These are phyloP conservation scores for Viridothelium virens DNA, from an alignment of 495 filamentous ascomycete species.

Conservation along the genomic window DNA sequence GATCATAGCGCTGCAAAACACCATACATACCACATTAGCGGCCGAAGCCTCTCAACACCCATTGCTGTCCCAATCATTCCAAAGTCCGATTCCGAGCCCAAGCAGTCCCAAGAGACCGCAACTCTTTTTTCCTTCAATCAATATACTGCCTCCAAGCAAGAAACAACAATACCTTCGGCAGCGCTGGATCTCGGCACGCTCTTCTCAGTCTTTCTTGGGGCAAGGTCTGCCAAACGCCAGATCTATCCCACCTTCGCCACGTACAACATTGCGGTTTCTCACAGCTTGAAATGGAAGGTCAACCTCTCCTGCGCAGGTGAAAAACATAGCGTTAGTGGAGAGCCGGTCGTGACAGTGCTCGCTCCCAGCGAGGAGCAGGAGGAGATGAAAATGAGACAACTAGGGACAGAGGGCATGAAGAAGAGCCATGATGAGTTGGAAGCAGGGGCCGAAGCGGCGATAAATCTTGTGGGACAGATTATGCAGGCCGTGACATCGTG, in stretches of 20 bases:
- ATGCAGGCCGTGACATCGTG: background rate
- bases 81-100: background rate
- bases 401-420: background rate
- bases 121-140: background rate
- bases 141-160: background rate
- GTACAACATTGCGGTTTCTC: background rate
- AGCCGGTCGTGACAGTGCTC: background rate
- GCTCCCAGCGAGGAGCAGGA: constrained; percentile 1
- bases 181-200: background rate
- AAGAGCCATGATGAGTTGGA: constrained; percentile 1
- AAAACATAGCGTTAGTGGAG: background rate
- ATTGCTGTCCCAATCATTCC: background rate
- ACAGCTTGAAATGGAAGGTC: background rate
- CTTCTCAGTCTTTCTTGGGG: background rate
- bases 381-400: background rate
- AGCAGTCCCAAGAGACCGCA: background rate
- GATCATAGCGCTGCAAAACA: background rate
- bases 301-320: background rate
- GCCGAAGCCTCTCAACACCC: background rate
- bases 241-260: constrained; percentile 3
- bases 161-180: background rate
- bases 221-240: background rate
- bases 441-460: background rate
- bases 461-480: background rate
- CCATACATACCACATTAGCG: background rate